phyloP scores from a whole-genome alignment of 1,139 yeast genomes.

The Taphrina betulina region DNA sequence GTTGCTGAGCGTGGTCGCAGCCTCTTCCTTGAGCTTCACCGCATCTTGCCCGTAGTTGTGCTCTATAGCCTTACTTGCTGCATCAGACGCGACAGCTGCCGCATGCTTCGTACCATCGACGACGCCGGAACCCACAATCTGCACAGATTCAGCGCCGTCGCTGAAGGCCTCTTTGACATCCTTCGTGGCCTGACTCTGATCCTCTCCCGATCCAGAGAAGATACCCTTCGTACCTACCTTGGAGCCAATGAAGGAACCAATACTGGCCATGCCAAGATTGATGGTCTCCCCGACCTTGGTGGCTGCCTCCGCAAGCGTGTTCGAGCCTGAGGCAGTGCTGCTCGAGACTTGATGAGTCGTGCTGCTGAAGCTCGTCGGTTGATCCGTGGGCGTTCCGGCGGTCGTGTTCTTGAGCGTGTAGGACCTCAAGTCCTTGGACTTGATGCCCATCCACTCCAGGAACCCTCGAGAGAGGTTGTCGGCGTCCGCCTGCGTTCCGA shows the following conservation, averaged over 20 bases:
- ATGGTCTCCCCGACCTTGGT: constrained; percentile 12
- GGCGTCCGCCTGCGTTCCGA: constrained; percentile 29
- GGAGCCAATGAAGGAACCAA: constrained; percentile 22
- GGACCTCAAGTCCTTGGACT: constrained; percentile 6
- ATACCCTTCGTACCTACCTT: constrained; percentile 17
- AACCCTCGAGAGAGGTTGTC: constrained; percentile 18
- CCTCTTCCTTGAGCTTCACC: constrained; percentile 1
- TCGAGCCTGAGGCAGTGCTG: constrained; percentile 7
- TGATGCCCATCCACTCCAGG: constrained; percentile 20
- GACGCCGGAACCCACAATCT: constrained; percentile 10
- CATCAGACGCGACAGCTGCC: neutral
- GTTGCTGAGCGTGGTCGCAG: constrained; percentile 9
- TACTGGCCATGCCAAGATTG: constrained; percentile 18
- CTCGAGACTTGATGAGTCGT: constrained; percentile 16
- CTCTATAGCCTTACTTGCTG: constrained; percentile 19
- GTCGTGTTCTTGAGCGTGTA: neutral
- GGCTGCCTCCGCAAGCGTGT: constrained; percentile 6
- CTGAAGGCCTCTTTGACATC: constrained; percentile 12
- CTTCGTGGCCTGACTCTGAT: neutral
- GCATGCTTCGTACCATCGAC: constrained; percentile 6
- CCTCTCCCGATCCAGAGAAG: constrained; percentile 2
- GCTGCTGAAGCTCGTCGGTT: constrained; percentile 16
- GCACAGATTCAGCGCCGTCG: constrained; percentile 16
- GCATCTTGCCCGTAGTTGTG: constrained; percentile 13
- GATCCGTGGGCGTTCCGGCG: constrained; percentile 7